Base-by-base conservation (phyloP, 768 basidiomycete species). In the Dacryopinax spathularia region DNA sequence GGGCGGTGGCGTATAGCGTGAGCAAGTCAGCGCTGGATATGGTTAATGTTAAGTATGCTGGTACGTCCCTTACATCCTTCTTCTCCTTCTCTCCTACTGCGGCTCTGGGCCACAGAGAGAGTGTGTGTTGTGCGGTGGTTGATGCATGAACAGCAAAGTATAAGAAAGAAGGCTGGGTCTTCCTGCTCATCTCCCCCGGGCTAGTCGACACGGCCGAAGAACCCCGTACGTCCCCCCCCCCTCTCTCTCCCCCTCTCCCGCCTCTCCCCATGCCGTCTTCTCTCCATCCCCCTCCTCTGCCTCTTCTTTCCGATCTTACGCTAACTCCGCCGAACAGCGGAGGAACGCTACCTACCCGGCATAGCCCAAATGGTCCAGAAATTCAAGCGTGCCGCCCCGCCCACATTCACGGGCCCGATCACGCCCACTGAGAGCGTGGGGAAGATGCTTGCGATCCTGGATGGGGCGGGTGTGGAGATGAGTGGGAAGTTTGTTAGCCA, bases 21-120 rank as follows among this genome's bases (percentile, higher is more conserved):
- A 71, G 76, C 62, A 78, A 79, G 69, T 72, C 73, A 3, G 77
- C 74, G 1, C 35, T 75, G 9, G 75, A 77, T 63, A 71, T 77
- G 70, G 74, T 69, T 25, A 66, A 72, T 12, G 74, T 71, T 18
- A 76, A 77, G 65, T 78, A 75, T 63, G 60, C 65, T 39, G 7
- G 34, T 33, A 34, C 27, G 60, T 35, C 33, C 13, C 60, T 44
- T 44, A 15, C 43, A n/a, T 37, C 36, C 22, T 9, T 7, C 13
- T 9, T 44, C n/a, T 44, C 43, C n/a, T n/a, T n/a, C n/a, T n/a
- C n/a, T n/a, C n/a, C n/a, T n/a, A n/a, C n/a, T n/a, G n/a, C n/a
- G n/a, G n/a, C n/a, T n/a, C n/a, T n/a, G n/a, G n/a, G n/a, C n/a
- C n/a, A n/a, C n/a, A n/a, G n/a, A n/a, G n/a, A n/a, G n/a, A n/a